These are phyloP conservation scores for Pythium biforme DNA, from an alignment of 352 stramenopile genomes.

Conservation along the genomic window DNA sequence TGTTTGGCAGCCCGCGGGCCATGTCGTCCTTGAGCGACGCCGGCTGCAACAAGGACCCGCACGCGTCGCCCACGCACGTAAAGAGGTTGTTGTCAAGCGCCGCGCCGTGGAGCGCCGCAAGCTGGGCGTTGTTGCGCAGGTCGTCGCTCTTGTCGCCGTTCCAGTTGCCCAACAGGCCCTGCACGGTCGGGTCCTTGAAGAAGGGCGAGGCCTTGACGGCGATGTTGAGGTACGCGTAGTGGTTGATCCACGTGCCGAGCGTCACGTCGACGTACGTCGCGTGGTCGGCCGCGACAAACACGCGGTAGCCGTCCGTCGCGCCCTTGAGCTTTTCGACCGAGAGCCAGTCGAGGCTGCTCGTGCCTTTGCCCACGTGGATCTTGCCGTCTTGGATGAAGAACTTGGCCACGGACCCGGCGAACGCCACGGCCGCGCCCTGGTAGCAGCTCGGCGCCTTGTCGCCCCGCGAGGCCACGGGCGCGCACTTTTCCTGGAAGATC, in stretches of 20 bases:
- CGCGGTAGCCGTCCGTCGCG: constrained; percentile 28
- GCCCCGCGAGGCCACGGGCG: constrained; percentile 7
- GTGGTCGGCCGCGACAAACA: constrained; percentile 29
- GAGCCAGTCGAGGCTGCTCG: constrained; percentile 27
- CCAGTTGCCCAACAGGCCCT: constrained; percentile 34
- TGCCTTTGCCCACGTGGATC: constrained; percentile 27
- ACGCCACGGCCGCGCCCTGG: constrained; percentile 30
- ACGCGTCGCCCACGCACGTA: constrained; percentile 26
- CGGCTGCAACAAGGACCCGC: constrained; percentile 20
- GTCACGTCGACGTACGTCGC: constrained; percentile 36
- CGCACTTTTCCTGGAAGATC: constrained; percentile 38
- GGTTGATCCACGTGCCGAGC: constrained; percentile 27
- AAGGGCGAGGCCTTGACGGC: constrained; percentile 28
- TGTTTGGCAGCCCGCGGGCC: constrained; percentile 12
- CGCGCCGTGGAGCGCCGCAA: constrained; percentile 24
- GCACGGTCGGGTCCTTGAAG: constrained; percentile 27
- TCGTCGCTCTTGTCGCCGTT: constrained; percentile 30
- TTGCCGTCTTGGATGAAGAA: constrained; percentile 30
- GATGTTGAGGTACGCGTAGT: constrained; percentile 33
- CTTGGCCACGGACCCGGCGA: constrained; percentile 29
- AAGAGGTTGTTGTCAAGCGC: constrained; percentile 29
- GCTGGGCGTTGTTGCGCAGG: constrained; percentile 18
- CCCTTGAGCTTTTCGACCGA: constrained; percentile 31
- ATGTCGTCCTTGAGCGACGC: constrained; percentile 28
- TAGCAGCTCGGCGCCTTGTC: constrained; percentile 27